Evolutionary conservation across 805 yeast genomes (phyloP), one percentile per base, ranked within the genome.

Genomic region (Suhomyces tanzawaensis): DNA sequence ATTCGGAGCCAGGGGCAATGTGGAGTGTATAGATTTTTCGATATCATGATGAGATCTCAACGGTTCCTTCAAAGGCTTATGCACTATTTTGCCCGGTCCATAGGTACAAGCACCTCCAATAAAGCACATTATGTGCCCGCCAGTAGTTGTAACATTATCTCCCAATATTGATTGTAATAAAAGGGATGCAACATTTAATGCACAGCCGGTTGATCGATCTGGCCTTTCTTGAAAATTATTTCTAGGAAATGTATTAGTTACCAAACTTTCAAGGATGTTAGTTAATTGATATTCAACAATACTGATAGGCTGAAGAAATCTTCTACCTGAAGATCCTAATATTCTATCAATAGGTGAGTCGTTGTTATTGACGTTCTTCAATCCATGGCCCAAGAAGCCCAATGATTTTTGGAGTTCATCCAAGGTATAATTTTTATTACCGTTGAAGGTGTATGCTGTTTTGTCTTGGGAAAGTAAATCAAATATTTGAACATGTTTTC

Each of bases 31-130:
- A 14, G 73, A 74, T 42, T 71, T 75, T 19, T 63, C 58, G 28
- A 81, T 72, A 52, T 79, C 83, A 51, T 77, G 76, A 52, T 81
- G 87, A 0, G 85, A 79, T 62, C 88, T 71, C 31, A 81, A 63
- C 5, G 86, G 82, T 40, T 78, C 82, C 48, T 76, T 80, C 40
- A 80, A 62, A 18, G 64, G 59, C n/a, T 69, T 60, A 6, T 73
- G 72, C 8, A 81, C 85, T 23, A 82, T 75, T 26, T 62, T 52
- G 2, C 87, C 88, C 2, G 84, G 83, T 1, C 86, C 86, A 43
- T 62, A 61, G 0, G 86, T 82, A 47, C 83, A 76, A 4, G 83
- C 79, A 1, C 87, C 87, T 19, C 80, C 84, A 4, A 75, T 52
- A 49, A 81, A 81, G 17, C 74, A 55, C 52, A 79, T 53, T 4